A percentile compares a stretch with the other conserved stretches of the same genome.
Conservation (phyloP, 192 early-diverging fungal species). For the Coemansia sp. region DNA sequence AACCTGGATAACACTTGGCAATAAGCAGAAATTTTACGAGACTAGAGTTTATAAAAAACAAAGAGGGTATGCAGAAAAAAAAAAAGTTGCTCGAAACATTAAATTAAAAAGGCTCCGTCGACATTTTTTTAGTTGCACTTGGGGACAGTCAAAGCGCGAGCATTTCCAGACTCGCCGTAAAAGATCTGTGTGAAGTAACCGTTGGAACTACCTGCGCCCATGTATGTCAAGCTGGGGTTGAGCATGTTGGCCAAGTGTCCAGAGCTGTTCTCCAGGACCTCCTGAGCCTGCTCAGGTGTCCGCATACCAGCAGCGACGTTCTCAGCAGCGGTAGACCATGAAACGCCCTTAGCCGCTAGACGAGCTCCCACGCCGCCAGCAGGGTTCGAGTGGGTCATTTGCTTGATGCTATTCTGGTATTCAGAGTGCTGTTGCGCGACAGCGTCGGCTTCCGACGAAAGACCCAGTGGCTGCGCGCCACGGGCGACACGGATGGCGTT, state of each 20-base stretch:
- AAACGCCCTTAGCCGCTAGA: slow-evolving; percentile 24
- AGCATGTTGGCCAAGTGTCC: slow-evolving; percentile 61
- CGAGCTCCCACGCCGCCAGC: slow-evolving; percentile 47
- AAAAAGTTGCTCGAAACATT: background rate
- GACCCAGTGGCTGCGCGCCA: slow-evolving; percentile 35
- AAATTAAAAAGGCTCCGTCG: background rate
- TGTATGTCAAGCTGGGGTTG: slow-evolving; percentile 40
- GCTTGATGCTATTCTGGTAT: slow-evolving; percentile 46
- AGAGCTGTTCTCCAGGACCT: slow-evolving; percentile 53
- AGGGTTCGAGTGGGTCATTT: slow-evolving; percentile 58
- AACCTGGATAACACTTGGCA: background rate
- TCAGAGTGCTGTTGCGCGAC: slow-evolving; percentile 53
- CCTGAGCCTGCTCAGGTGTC: slow-evolving; percentile 41
- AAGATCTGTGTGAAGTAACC: slow-evolving; percentile 61
- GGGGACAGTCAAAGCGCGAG: slow-evolving; percentile 35
- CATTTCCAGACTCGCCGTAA: slow-evolving; percentile 24
- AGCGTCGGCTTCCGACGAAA: slow-evolving; percentile 30
- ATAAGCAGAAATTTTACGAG: too few relatives aligned
- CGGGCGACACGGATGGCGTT: slow-evolving; percentile 40
- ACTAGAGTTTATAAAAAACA: background rate
- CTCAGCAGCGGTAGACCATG: slow-evolving; percentile 49
- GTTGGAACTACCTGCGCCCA: slow-evolving; percentile 52
- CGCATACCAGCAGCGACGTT: slow-evolving; percentile 57
- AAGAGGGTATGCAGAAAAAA: background rate
- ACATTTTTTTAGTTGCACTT: slow-evolving; percentile 34